Evolutionary conservation across 805 yeast genomes (phyloP), one percentile per base, ranked within the genome.

Genomic region (Blastobotrys chiropterorum): DNA sequence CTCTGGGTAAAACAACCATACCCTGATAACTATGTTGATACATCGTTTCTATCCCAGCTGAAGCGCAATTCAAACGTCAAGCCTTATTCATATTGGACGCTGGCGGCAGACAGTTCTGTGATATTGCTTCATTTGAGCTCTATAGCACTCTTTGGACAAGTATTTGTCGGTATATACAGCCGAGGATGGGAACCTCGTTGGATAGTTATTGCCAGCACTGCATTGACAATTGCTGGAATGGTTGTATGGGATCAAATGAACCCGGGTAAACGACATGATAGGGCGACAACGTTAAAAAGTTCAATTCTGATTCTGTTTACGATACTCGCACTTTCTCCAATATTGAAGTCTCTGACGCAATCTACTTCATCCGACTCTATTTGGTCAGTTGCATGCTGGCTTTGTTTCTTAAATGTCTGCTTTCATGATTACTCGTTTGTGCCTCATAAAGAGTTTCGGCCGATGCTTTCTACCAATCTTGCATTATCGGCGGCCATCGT

Each of bases 351-450:
- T 0, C 74, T 94, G 43, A 89, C 97, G 0, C 81, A 82, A 60
- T 85, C 96, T 0, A 89, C 97, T 0, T 81, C 97, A 0, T 85
- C 94, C 0, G 98, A 94, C 70, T 88, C 97, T 14, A 89, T 94
- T 54, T 92, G 98, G 97, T 90, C 96, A 0, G 68, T 94, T 3
- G 80, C 95, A 5, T 81, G 84, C 46, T 85, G 96, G 82, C 72
- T 94, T 14, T 82, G 86, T 31, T 59, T 88, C 8, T 70, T 82
- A 44, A 89, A 89, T 60, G 70, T 90, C 2, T 62, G 83, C 21
- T 74, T 82, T 59, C 82, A 84, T 62, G 87, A 87, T 67, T 84
- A 85, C 65, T 76, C 85, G 38, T 72, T 78, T 61, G 79, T 78
- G 55, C 63, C 76, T n/a, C 54, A 57, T 30, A 49, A 48, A 49